Evolutionary conservation across 257 asterid species (phyloP), one percentile per base, ranked within the genome.

Genomic region (Anisodus acutangulus): DNA sequence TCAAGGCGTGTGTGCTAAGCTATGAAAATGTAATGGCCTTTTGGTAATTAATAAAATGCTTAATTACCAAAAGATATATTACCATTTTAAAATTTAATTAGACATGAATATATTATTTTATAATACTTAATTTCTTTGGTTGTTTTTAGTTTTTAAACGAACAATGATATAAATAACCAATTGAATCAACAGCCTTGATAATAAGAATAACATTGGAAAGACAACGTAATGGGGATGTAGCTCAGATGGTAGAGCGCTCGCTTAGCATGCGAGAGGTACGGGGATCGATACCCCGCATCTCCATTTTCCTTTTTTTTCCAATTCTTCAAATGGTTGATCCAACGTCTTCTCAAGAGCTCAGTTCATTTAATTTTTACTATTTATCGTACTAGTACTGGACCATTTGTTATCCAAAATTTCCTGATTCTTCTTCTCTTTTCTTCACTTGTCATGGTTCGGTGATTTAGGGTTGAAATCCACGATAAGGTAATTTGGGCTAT

Each of bases 221-320:
- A 22, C 26, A 31, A 31, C 35, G 1, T 31, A 31, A 31, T 6
- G 93, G 92, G 92, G 91, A 87, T 91, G 92, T 91, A 91, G 92
- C 91, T 89, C 92, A 89, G 91, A 91, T 88, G 93, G 93, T 91
- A 91, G 91, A 91, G 90, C 89, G 86, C 90, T 89, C 89, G 90
- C 90, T 87, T 86, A 83, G 90, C 89, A 84, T 88, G 91, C 88
- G 91, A 90, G 88, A 87, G 90, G 89, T 80, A 85, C 87, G 90
- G 90, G 90, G 89, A 86, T 89, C 90, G 89, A 87, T 86, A 85
- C 89, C 89, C 89, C 90, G 91, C 90, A 86, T 90, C 90, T 90
- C 93, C 93, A 90, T 31, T 15, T 13, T 15, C 5, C 2, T 8
- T 15, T 13, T 55, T 55, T 57, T 41, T 31, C 35, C 35, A 31